These are phyloP conservation scores for Ampelomyces quisqualis DNA, from an alignment of 2,329 filamentous ascomycete genomes.

Conservation along the genomic window DNA sequence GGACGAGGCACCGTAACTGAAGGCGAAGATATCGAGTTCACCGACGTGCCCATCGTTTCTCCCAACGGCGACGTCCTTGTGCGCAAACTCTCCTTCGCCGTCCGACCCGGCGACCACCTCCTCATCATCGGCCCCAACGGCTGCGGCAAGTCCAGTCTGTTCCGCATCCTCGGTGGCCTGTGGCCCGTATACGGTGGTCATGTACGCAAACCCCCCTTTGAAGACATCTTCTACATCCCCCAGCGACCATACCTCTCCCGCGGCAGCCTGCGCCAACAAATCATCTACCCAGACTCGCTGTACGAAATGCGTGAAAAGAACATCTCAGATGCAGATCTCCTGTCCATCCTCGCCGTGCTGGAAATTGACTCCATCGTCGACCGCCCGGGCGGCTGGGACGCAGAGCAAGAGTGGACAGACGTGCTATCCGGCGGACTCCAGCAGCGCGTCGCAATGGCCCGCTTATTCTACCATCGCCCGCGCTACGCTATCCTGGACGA, in stretches of 20 bases:
- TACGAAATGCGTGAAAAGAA: slow-evolving; percentile 84
- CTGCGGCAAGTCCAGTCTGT: slow-evolving; percentile 93
- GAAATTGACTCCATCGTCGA: slow-evolving; percentile 82
- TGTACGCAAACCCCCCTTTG: slow-evolving; percentile 86
- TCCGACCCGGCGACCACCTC: slow-evolving; percentile 83
- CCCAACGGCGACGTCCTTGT: slow-evolving; percentile 95
- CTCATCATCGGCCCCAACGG: slow-evolving; percentile 96
- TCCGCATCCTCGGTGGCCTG: slow-evolving; percentile 91
- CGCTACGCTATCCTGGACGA: slow-evolving; percentile 96
- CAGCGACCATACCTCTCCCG: slow-evolving; percentile 91
- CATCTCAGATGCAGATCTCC: slow-evolving; percentile 77
- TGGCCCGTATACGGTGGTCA: slow-evolving; percentile 98
- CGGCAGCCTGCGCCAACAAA: slow-evolving; percentile 90
- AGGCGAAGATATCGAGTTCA: slow-evolving; percentile 80
- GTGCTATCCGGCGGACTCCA: slow-evolving; percentile 89
- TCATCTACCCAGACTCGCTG: slow-evolving; percentile 90
- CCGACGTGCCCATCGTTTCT: slow-evolving; percentile 90
- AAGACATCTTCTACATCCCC: slow-evolving; percentile 97
- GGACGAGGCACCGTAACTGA: slow-evolving; percentile 81
- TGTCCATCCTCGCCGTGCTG: slow-evolving; percentile 73
- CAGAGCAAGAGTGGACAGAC: slow-evolving; percentile 95
- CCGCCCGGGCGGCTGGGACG: slow-evolving; percentile 81
- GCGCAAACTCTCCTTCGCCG: slow-evolving; percentile 79
- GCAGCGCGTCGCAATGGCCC: slow-evolving; percentile 94
- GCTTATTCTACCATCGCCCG: slow-evolving; percentile 89